A percentile compares a stretch with the other conserved stretches of the same genome.
phyloP scores from a whole-genome alignment of 805 yeast species.

The Monosporozyma aerobia region DNA sequence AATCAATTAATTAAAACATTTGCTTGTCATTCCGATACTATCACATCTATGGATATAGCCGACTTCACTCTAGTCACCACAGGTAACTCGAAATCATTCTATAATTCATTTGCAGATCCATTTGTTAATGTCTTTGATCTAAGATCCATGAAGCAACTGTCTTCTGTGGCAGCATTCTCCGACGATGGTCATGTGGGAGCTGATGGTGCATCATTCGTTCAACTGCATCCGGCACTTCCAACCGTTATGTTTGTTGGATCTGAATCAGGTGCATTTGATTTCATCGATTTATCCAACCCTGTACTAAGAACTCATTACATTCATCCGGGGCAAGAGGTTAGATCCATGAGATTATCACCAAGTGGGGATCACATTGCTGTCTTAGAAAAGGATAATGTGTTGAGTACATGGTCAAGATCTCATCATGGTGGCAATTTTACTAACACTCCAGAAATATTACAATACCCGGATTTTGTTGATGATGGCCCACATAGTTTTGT shows the following conservation, averaged over 20 bases:
- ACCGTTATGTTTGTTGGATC: slow-evolving; percentile 70
- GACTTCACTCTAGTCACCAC: slow-evolving; percentile 68
- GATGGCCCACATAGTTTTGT: slow-evolving; percentile 23
- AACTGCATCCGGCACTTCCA: slow-evolving; percentile 80
- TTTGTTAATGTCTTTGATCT: slow-evolving; percentile 76
- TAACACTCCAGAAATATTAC: slow-evolving; percentile 36
- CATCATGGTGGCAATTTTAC: slow-evolving; percentile 17
- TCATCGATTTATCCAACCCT: slow-evolving; percentile 78
- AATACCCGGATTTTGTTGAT: slow-evolving; percentile 44
- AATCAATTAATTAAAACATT: slow-evolving; percentile 43
- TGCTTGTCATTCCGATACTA: slow-evolving; percentile 48
- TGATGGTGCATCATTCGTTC: slow-evolving; percentile 77
- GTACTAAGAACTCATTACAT: slow-evolving; percentile 31
- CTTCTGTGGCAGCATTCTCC: slow-evolving; percentile 85
- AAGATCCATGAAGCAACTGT: slow-evolving; percentile 55
- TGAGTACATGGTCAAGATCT: slow-evolving; percentile 31
- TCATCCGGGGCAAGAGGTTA: slow-evolving; percentile 30
- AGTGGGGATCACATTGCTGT: slow-evolving; percentile 73
- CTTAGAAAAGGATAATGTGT: slow-evolving; percentile 49
- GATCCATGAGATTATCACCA: slow-evolving; percentile 29
- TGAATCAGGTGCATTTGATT: slow-evolving; percentile 70
- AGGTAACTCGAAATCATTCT: slow-evolving; percentile 64
- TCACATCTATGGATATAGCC: slow-evolving; percentile 56
- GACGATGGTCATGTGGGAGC: slow-evolving; percentile 32
- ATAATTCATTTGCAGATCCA: slow-evolving; percentile 58